Percentiles rank a stretch among this genome's conserved stretches.
These are phyloP conservation scores for Claviceps monticola DNA, from an alignment of 2,329 filamentous ascomycete species.

Conservation along the genomic window DNA sequence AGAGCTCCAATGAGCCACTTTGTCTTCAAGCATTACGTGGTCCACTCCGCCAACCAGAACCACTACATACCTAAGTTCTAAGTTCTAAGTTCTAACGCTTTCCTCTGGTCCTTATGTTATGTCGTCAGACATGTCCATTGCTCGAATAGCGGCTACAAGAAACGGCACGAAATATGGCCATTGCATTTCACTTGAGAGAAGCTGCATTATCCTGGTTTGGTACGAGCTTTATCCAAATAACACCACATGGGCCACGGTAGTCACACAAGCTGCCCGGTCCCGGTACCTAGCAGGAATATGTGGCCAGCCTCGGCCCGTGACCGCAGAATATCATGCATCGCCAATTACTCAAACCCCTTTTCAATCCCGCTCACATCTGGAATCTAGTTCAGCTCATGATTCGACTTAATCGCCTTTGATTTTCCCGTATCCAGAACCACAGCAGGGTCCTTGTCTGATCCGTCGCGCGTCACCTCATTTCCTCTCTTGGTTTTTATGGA, in stretches of 20 bases:
- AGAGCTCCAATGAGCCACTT: constrained; percentile 6
- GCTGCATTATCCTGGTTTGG: no score
- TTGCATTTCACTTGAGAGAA: no score
- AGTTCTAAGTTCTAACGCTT: background rate
- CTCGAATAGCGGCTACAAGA: no score
- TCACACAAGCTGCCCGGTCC: no score
- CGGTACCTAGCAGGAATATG: no score
- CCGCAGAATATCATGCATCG: background rate
- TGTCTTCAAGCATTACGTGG: background rate
- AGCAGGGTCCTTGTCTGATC: constrained; percentile 26
- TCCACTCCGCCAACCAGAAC: background rate
- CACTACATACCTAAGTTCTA: background rate
- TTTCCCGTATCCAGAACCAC: constrained; percentile 24
- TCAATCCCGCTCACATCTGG: background rate
- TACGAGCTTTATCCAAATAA: no score
- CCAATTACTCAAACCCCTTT: background rate
- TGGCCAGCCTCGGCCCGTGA: no score
- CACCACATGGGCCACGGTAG: no score
- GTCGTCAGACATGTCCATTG: no score
- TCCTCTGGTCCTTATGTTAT: no score
- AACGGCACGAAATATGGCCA: no score
- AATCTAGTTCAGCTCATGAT: constrained; percentile 6
- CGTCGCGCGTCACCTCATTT: constrained; percentile 26
- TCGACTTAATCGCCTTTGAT: constrained; percentile 5
- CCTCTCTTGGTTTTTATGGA: constrained; percentile 27